phyloP scores from a whole-genome alignment of 495 filamentous ascomycete species.

The Oidiodendron maius region DNA sequence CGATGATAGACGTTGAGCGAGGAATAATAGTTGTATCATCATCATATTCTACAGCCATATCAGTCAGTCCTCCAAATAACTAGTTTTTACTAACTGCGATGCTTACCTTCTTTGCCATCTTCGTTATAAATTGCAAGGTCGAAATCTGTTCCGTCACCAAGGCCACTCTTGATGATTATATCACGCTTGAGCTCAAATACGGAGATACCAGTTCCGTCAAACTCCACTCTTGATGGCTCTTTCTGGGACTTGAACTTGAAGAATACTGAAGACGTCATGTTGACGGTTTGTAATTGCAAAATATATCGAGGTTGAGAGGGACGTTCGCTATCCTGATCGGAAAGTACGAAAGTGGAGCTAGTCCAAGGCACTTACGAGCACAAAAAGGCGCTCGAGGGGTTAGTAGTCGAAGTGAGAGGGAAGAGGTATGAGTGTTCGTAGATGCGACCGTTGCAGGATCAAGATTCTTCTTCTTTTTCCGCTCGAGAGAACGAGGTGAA shows the following conservation, averaged over 20 bases:
- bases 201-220: conserved; percentile 97
- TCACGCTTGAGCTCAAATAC: conserved; percentile 98
- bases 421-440: conserved; percentile 17
- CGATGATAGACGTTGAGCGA: conserved; percentile 88
- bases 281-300: conserved; percentile 34
- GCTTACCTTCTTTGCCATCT: conserved; percentile 85
- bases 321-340: conserved; percentile 1
- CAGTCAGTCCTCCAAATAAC: conserved; percentile 12
- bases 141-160: conserved; percentile 95
- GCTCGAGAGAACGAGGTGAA: conserved; percentile 38
- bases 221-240: conserved; percentile 87
- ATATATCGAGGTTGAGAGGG: conserved; percentile 14
- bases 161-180: conserved; percentile 86
- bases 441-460: conserved; percentile 30
- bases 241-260: conserved; percentile 99
- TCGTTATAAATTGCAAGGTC: conserved; percentile 90
- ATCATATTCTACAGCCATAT: conserved; percentile 67
- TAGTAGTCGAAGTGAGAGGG: conserved; percentile 12
- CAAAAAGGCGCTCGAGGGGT: conserved; percentile 14
- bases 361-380: conserved; percentile 14
- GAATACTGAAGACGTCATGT: conserved; percentile 96
- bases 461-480: conserved; percentile 34
- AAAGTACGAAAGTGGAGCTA: conserved; percentile 3
- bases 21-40: conserved; percentile 96
- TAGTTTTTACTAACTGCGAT: not conserved